These are phyloP conservation scores for Ceratobasidium sp. DNA, from an alignment of 1,284 basidiomycete genomes.

Conservation along the genomic window DNA sequence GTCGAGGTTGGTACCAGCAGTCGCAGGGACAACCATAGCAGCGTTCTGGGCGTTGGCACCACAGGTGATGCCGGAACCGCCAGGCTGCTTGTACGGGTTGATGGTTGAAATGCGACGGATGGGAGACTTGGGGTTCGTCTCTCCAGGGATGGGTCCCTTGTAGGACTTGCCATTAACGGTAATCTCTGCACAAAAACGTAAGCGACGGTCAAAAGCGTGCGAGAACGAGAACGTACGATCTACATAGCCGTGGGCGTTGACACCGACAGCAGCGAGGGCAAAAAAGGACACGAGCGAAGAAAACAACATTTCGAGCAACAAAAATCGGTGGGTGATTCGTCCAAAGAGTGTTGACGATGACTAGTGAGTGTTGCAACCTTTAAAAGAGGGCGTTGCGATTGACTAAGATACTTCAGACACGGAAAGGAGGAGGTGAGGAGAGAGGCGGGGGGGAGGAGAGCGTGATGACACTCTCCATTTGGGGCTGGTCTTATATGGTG, in stretches of 20 bases:
- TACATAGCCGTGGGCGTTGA: conserved; percentile 35
- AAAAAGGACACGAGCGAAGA: conserved; percentile 32
- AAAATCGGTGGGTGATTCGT: conserved; percentile 22
- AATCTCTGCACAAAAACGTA: conserved; percentile 52
- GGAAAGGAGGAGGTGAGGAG: conserved; percentile 3
- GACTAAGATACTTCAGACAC: conserved; percentile 18
- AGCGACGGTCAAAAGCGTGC: not conserved
- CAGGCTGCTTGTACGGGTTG: conserved; percentile 74
- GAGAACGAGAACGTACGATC: conserved; percentile 1
- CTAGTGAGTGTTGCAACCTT: conserved; percentile 18
- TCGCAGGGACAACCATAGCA: conserved; percentile 67
- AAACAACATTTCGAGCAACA: conserved; percentile 16
- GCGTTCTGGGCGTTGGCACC: conserved; percentile 70
- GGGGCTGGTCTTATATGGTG: not conserved
- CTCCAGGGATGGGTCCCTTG: conserved; percentile 63
- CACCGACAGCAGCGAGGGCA: conserved; percentile 30
- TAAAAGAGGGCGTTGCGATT: conserved; percentile 8
- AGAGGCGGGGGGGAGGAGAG: conserved; percentile 1
- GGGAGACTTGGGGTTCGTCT: conserved; percentile 61
- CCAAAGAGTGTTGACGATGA: conserved; percentile 40
- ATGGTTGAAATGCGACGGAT: conserved; percentile 72
- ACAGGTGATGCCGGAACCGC: conserved; percentile 72
- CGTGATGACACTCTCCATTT: too few relatives aligned
- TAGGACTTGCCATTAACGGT: conserved; percentile 69
- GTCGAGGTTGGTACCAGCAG: conserved; percentile 71